Evolutionary conservation across 495 filamentous ascomycete genomes (phyloP), one percentile per base, ranked within the genome.

Genomic region (Aspergillus bertholletiae): DNA sequence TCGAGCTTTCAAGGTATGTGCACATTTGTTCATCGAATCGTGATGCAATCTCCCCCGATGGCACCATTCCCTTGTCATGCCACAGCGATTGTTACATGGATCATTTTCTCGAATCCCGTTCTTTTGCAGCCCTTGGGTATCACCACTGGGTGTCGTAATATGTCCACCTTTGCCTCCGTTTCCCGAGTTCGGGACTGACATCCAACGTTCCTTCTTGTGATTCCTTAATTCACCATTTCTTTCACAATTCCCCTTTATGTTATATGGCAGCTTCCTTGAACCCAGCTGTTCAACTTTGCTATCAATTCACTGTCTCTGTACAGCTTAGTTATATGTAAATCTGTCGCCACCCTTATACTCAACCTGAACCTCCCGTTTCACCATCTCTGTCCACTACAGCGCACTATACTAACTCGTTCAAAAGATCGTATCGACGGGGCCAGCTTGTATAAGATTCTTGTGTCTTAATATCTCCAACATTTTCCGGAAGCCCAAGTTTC

Each of bases 1-100:
- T 63, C 57, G 54, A 60, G 43, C 54, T 30, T 28, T 32, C 50
- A 57, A 57, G 61, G 61, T 64, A 60, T 35, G 61, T 32, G n/a
- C n/a, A 39, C 24, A 32, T 32, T 28, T 35, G 3, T 22, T 20
- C 18, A 1, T 43, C 17, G 17, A 12, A 20, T 22, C 9, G 6
- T 50, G 5, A 50, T 21, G 20, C 13, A 20, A 35, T 37, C 47
- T 18, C 47, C 15, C 39, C 21, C 30, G 23, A 22, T 47, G n/a
- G 28, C 49, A 45, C 48, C 55, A 57, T 54, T 60, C 37, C 35
- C 60, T 52, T 60, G 59, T 57, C 46, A 47, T 55, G 56, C 56
- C 56, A 58, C 59, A 26, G 26, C 26, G 37, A 34, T 20, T 23
- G 27, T 20, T 22, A 53, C 18, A 18, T 7, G 18, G 39, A 7